Evolutionary conservation across 75 land plant species (phyloP).

Genomic region (Cryptomeria japonica): DNA sequence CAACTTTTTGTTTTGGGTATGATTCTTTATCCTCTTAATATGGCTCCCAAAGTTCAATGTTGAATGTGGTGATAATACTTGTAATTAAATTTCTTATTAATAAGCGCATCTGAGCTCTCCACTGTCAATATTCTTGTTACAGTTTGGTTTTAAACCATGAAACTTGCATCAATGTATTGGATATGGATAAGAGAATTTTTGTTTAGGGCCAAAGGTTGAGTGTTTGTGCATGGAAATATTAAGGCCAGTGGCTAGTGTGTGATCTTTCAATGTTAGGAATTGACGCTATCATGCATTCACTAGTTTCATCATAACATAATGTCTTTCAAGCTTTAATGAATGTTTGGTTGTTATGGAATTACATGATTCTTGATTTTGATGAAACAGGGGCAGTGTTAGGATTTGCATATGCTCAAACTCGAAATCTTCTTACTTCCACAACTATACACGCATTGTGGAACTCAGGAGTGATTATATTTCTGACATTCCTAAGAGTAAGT

Average conservation of each 20-base stretch:
- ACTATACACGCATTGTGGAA: constrained; percentile 93
- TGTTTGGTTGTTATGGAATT: neutral
- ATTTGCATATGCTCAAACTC: constrained; percentile 89
- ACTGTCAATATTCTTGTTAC: neutral
- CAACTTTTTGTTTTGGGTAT: constrained; percentile 91
- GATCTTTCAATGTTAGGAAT: neutral
- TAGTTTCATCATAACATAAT: neutral
- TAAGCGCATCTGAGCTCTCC: neutral
- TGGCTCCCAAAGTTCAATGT: neutral
- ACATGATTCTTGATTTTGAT: neutral
- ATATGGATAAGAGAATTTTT: neutral
- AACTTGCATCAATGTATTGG: neutral
- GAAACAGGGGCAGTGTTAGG: constrained; percentile 81
- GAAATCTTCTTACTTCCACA: constrained; percentile 85
- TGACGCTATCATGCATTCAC: neutral
- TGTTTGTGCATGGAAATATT: constrained; percentile 6
- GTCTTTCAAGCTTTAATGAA: neutral
- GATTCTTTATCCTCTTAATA: neutral
- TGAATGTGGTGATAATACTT: neutral
- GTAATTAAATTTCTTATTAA: neutral
- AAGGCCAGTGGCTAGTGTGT: neutral
- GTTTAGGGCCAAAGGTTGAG: constrained; percentile 2
- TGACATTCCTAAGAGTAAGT: constrained; percentile 86
- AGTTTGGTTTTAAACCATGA: neutral
- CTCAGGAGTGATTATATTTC: constrained; percentile 87